A percentile compares a stretch with the other conserved stretches of the same genome.
These are phyloP conservation scores for Trichophyton rubrum DNA, from an alignment of 2,329 filamentous ascomycete species.

Conservation along the genomic window DNA sequence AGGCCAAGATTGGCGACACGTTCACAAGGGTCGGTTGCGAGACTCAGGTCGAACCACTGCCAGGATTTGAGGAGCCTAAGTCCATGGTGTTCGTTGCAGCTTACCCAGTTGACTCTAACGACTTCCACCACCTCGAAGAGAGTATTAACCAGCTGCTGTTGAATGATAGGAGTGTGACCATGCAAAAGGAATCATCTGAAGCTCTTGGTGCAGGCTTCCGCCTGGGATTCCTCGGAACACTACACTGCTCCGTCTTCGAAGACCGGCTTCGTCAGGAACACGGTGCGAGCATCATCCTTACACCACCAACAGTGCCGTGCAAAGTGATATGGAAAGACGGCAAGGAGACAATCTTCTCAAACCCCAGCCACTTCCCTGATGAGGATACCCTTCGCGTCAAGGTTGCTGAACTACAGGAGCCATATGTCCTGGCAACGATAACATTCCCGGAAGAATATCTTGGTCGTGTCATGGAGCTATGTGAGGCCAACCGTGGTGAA, in stretches of 20 bases:
- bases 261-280: conserved; percentile 90
- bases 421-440: conserved; percentile 69
- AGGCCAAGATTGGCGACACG: conserved; percentile 92
- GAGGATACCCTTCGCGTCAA: conserved; percentile 45
- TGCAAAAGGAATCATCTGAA: conserved; percentile 89
- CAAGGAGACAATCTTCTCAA: conserved; percentile 65
- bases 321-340: conserved; percentile 70
- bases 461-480: conserved; percentile 87
- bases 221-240: conserved; percentile 84
- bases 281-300: conserved; percentile 89
- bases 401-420: conserved; percentile 54
- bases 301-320: conserved; percentile 86
- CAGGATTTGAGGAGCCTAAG: conserved; percentile 93
- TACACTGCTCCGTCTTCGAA: conserved; percentile 98
- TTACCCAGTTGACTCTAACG: conserved; percentile 81
- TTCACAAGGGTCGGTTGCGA: conserved; percentile 74
- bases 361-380: conserved; percentile 79
- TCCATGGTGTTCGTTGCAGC: conserved; percentile 98
- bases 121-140: conserved; percentile 77
- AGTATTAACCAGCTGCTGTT: conserved; percentile 88
- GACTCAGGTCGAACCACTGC: conserved; percentile 62
- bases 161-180: conserved; percentile 87
- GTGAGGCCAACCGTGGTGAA: conserved; percentile 75
- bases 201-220: conserved; percentile 90
- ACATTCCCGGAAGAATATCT: conserved; percentile 90